Conservation (phyloP, 2,329 filamentous ascomycete species). For the Ascochyta koolunga region DNA sequence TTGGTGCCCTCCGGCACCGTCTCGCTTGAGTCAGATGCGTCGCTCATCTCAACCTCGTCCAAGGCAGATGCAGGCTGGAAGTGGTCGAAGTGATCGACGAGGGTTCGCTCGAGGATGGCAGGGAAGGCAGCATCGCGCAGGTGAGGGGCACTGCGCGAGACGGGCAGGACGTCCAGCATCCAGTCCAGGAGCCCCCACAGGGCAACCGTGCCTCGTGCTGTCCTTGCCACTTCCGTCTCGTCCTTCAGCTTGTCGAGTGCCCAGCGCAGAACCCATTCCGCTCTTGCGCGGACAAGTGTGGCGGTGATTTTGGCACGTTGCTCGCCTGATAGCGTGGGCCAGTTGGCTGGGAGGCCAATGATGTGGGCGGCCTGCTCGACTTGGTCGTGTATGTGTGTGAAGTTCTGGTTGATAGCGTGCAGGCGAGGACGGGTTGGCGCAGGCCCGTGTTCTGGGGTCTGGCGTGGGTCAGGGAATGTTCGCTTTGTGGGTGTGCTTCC, state of each 20-base stretch:
- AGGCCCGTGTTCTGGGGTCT: slow-evolving; percentile 22
- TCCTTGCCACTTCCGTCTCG: slow-evolving; percentile 40
- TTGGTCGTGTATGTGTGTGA: slow-evolving; percentile 45
- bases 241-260: slow-evolving; percentile 64
- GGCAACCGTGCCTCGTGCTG: slow-evolving; percentile 51
- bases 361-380: slow-evolving; percentile 50
- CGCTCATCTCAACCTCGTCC: slow-evolving; percentile 19
- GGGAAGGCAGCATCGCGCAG: slow-evolving; percentile 74
- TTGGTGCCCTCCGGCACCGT: slow-evolving; percentile 30
- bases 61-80: slow-evolving; percentile 2
- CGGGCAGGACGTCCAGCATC: slow-evolving; percentile 69
- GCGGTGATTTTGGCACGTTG: slow-evolving; percentile 17
- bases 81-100: slow-evolving; percentile 59
- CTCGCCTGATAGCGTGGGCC: slow-evolving; percentile 25
- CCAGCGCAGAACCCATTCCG: slow-evolving; percentile 73
- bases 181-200: slow-evolving; percentile 66
- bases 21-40: slow-evolving; percentile 38
- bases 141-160: slow-evolving; percentile 72
- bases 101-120: slow-evolving; percentile 67
- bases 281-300: slow-evolving; percentile 46
- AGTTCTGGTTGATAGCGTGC: slow-evolving; percentile 49
- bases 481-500: too few species aligned
- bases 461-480: not conserved
- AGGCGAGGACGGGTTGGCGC: slow-evolving; percentile 46
- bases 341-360: slow-evolving; percentile 44